A percentile compares a stretch with the other conserved stretches of the same genome.
phyloP scores from a whole-genome alignment of 169 alveolate genomes.

The Plasmodium yoelii region DNA sequence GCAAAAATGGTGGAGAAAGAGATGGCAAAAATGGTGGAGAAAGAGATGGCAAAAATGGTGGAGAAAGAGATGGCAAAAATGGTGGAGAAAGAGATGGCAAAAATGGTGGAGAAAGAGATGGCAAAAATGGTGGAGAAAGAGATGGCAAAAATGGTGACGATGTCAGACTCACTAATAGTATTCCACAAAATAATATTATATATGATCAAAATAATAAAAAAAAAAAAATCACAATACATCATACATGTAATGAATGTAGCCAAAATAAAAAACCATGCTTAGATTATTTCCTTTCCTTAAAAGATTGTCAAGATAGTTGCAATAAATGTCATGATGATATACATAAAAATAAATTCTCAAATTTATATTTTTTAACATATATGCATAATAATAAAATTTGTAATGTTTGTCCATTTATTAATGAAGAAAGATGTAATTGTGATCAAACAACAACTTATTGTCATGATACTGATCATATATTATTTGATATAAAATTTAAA shows the following conservation, averaged over 20 bases:
- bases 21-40: neutral
- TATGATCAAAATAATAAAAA: neutral
- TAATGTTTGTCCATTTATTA: constrained; percentile 17
- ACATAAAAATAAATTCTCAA: constrained; percentile 39
- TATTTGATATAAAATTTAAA: constrained; percentile 12
- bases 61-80: neutral
- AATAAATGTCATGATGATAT: constrained; percentile 37
- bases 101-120: neutral
- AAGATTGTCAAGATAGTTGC: neutral
- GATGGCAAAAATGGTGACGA: neutral
- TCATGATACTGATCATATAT: constrained; percentile 49
- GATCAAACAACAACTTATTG: constrained; percentile 21
- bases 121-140: neutral
- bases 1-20: neutral
- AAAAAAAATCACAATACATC: neutral
- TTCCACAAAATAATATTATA: neutral
- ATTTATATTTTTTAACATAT: constrained; percentile 16
- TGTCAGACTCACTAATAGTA: neutral
- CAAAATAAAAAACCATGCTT: constrained; percentile 25
- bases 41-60: neutral
- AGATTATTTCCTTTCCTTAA: constrained; percentile 3
- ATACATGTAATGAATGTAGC: constrained; percentile 18
- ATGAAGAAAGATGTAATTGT: constrained; percentile 24
- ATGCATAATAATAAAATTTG: constrained; percentile 32
- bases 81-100: neutral